Conservation (phyloP, 768 basidiomycete genomes). For the Chiua virens region DNA sequence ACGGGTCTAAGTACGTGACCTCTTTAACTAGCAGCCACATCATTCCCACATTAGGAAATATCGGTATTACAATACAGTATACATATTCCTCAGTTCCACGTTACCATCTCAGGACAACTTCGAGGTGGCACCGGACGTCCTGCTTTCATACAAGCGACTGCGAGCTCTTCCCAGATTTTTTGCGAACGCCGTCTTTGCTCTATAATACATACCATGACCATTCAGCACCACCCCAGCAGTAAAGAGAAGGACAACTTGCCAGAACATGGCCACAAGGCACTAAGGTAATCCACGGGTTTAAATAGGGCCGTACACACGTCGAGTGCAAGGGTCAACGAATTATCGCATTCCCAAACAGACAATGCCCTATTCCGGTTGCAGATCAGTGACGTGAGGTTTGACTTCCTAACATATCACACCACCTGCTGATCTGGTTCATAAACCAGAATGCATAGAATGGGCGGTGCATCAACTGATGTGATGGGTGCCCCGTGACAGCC, state of each 20-base stretch:
- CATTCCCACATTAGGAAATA: constrained; percentile 21
- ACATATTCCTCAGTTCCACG: not conserved
- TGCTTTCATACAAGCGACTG: constrained; percentile 46
- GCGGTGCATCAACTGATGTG: constrained; percentile 50
- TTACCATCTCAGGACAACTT: constrained; percentile 7
- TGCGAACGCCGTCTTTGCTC: constrained; percentile 54
- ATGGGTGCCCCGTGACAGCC: constrained; percentile 53
- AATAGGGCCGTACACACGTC: constrained; percentile 63
- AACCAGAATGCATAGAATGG: constrained; percentile 78
- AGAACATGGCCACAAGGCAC: constrained; percentile 62
- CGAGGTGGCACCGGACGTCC: constrained; percentile 46
- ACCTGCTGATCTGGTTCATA: constrained; percentile 68
- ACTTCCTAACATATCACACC: constrained; percentile 8
- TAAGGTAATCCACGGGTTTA: constrained; percentile 60
- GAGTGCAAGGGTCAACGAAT: constrained; percentile 55
- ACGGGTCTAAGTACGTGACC: constrained; percentile 22
- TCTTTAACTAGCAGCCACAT: constrained; percentile 23
- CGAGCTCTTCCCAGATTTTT: constrained; percentile 45
- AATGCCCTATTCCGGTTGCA: constrained; percentile 42
- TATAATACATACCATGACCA: constrained; percentile 17
- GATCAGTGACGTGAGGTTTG: constrained; percentile 12
- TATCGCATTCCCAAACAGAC: constrained; percentile 61
- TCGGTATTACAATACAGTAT: constrained; percentile 4
- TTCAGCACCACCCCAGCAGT: constrained; percentile 2
- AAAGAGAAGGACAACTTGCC: constrained; percentile 38